These are phyloP conservation scores for Linderniella brevidens DNA, from an alignment of 257 asterid genomes.

Conservation along the genomic window DNA sequence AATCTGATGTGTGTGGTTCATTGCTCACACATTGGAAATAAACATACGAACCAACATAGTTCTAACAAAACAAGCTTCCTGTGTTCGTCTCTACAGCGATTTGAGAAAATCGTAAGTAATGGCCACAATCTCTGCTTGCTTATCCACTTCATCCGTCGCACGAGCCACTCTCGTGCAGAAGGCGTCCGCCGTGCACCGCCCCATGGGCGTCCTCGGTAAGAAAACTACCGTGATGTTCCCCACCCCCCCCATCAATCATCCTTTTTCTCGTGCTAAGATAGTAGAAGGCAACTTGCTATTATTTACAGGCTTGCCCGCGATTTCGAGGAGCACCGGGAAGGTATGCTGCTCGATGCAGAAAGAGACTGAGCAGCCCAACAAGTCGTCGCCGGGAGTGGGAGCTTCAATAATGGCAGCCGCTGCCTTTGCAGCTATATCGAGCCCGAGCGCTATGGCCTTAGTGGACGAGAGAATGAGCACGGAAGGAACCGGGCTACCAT, in stretches of 20 bases:
- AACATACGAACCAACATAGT: too few species aligned
- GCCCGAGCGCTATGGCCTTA: conserved; percentile 73
- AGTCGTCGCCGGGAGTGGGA: too few species aligned
- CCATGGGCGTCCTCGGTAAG: conserved; percentile 24
- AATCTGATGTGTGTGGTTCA: too few species aligned
- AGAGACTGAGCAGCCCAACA: conserved; percentile 22
- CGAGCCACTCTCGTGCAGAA: conserved; percentile 37
- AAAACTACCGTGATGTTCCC: background rate
- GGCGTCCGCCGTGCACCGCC: conserved; percentile 19
- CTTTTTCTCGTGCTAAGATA: too few species aligned
- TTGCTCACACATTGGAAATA: too few species aligned
- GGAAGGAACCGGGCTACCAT: conserved; percentile 84
- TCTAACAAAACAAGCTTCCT: too few species aligned
- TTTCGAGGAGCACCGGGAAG: conserved; percentile 35
- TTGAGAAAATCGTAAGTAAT: too few species aligned
- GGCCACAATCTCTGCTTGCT: conserved; percentile 48
- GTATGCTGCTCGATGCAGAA: conserved; percentile 48
- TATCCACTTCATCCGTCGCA: conserved; percentile 33
- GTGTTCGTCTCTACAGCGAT: too few species aligned
- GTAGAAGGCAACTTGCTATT: background rate
- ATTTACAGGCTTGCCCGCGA: conserved; percentile 39
- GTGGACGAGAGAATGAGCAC: conserved; percentile 94
- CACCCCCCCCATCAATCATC: background rate
- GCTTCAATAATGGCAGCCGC: too few species aligned
- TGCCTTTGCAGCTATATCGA: too few species aligned